These are phyloP conservation scores for Hypoxylon sp. DNA, from an alignment of 2,329 filamentous ascomycete species.

Conservation along the genomic window DNA sequence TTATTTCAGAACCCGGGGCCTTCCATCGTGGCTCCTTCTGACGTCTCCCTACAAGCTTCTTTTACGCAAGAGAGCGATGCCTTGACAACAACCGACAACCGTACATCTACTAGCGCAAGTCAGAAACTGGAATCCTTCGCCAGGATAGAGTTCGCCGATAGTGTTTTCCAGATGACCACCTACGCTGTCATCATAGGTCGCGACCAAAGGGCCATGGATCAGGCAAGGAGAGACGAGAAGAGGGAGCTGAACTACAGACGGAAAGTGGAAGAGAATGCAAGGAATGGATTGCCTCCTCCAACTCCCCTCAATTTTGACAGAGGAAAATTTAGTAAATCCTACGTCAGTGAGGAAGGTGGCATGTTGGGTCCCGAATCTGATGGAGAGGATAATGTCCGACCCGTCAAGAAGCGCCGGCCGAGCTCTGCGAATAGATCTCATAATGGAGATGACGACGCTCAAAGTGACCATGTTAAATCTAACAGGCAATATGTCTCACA, in stretches of 20 bases:
- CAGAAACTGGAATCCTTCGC: conserved; percentile 70
- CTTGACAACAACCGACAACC: conserved; percentile 53
- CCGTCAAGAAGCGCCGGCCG: conserved; percentile 62
- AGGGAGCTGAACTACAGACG: conserved; percentile 63
- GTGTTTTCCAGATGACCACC: conserved; percentile 84
- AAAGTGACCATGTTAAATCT: conserved; percentile 64
- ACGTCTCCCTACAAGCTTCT: conserved; percentile 54
- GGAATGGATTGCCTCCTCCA: conserved; percentile 66
- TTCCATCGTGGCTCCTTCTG: conserved; percentile 54
- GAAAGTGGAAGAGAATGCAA: conserved; percentile 63
- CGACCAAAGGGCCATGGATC: conserved; percentile 72
- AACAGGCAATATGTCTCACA: conserved; percentile 74
- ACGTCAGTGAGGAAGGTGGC: conserved; percentile 78
- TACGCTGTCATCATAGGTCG: conserved; percentile 80
- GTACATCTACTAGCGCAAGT: conserved; percentile 55
- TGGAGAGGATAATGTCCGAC: conserved; percentile 65
- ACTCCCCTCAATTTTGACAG: conserved; percentile 66
- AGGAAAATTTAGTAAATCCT: conserved; percentile 73
- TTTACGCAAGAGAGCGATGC: conserved; percentile 54
- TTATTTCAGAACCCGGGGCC: conserved; percentile 50
- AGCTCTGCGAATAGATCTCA: conserved; percentile 61
- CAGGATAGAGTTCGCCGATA: conserved; percentile 79
- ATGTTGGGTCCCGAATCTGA: conserved; percentile 76
- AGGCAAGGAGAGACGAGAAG: conserved; percentile 68
- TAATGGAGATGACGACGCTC: conserved; percentile 59